Conservation (phyloP, 305 asterid genomes). For the Solanum hybrid region DNA sequence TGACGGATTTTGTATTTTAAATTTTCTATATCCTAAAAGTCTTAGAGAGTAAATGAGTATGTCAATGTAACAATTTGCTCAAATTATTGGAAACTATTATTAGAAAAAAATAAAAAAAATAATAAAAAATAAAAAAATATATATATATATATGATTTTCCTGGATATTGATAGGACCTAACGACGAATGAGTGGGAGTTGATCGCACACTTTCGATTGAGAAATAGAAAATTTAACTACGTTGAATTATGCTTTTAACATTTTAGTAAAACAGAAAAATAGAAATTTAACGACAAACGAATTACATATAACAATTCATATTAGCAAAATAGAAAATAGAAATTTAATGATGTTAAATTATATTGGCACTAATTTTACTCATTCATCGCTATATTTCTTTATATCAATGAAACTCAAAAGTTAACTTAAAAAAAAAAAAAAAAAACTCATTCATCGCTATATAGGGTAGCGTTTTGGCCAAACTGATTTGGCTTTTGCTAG, state of each 20-base stretch:
- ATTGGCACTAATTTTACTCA: no score
- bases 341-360: no score
- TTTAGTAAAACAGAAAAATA: neutral
- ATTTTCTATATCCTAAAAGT: no score
- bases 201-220: neutral
- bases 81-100: neutral
- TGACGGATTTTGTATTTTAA: no score
- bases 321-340: neutral
- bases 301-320: neutral
- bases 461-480: no score
- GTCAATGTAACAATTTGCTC: neutral
- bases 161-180: neutral
- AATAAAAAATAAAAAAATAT: no score
- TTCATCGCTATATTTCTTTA: no score
- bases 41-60: neutral
- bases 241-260: neutral
- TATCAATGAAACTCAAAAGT: no score
- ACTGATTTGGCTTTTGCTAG: no score
- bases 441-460: no score
- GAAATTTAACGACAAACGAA: neutral
- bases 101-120: no score
- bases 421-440: no score
- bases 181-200: neutral
- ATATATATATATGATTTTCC: neutral
- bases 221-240: neutral